A percentile compares a stretch with the other conserved stretches of the same genome.
These are phyloP conservation scores for Clonostachys chloroleuca DNA, from an alignment of 2,329 filamentous ascomycete genomes.

Conservation along the genomic window DNA sequence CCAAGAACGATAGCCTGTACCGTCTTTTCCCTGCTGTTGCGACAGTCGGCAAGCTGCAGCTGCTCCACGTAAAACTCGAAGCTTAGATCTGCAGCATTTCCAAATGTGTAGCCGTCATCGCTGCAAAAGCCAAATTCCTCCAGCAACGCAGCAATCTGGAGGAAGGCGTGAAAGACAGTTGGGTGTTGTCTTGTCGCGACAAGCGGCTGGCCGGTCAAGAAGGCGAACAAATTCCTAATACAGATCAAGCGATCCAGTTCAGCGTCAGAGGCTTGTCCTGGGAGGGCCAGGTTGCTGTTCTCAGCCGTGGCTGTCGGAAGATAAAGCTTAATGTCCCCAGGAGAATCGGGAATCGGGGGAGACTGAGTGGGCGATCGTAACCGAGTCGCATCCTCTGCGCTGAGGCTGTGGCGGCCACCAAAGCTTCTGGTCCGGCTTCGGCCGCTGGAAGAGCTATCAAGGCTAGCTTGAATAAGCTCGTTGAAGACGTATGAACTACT, in stretches of 20 bases:
- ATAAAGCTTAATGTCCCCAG: constrained; percentile 45
- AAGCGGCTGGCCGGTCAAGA: constrained; percentile 58
- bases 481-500: constrained; percentile 50
- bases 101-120: constrained; percentile 53
- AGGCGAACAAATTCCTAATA: constrained; percentile 62
- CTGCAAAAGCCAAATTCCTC: constrained; percentile 54
- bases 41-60: constrained; percentile 72
- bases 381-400: constrained; percentile 42
- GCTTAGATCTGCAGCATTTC: constrained; percentile 55
- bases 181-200: constrained; percentile 51
- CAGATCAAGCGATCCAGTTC: constrained; percentile 53
- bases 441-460: constrained; percentile 19
- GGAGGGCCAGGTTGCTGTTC: constrained; percentile 24
- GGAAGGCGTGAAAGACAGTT: constrained; percentile 47
- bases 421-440: constrained; percentile 38
- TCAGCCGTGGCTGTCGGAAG: constrained; percentile 39
- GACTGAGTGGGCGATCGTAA: constrained; percentile 28
- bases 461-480: constrained; percentile 44
- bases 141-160: constrained; percentile 48
- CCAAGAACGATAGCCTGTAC: constrained; percentile 86
- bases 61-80: constrained; percentile 77
- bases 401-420: constrained; percentile 39
- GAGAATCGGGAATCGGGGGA: constrained; percentile 27
- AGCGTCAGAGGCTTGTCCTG: constrained; percentile 19
- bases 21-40: constrained; percentile 80